Evolutionary conservation across 1,284 basidiomycete genomes (phyloP).

Genomic region (Ganoderma multipileum): DNA sequence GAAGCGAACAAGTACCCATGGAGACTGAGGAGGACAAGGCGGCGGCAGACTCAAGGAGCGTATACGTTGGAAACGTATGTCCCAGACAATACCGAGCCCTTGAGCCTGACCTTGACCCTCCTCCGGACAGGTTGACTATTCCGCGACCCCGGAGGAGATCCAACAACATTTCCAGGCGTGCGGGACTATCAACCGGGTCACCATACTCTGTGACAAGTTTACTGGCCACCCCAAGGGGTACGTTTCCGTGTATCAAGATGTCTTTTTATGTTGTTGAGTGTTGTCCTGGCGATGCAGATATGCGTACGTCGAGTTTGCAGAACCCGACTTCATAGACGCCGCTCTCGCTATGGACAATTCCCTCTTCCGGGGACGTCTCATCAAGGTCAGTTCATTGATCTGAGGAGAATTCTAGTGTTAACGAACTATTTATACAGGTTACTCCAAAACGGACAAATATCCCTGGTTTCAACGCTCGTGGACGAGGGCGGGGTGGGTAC

Average conservation of each 20-base stretch:
- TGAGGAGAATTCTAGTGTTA: neutral
- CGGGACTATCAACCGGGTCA: constrained; percentile 98
- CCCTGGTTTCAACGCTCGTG: constrained; percentile 83
- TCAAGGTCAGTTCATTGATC: constrained; percentile 68
- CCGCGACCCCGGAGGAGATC: constrained; percentile 97
- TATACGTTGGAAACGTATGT: constrained; percentile 97
- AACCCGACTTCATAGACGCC: constrained; percentile 91
- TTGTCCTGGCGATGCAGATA: constrained; percentile 61
- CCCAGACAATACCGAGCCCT: neutral
- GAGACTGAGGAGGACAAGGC: constrained; percentile 82
- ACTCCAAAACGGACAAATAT: constrained; percentile 93
- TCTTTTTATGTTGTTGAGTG: neutral
- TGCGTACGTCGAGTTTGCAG: constrained; percentile 99
- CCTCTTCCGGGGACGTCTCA: constrained; percentile 90
- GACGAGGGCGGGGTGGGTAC: constrained; percentile 68
- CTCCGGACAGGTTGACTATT: constrained; percentile 88
- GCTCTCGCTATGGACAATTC: constrained; percentile 97
- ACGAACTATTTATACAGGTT: constrained; percentile 59
- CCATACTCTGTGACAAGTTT: constrained; percentile 99
- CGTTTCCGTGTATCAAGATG: constrained; percentile 35
- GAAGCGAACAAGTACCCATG: constrained; percentile 55
- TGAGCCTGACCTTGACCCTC: constrained; percentile 17
- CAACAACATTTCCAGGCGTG: constrained; percentile 98
- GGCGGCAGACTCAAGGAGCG: constrained; percentile 85
- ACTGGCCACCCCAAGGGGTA: constrained; percentile 99